Base-by-base conservation (phyloP, 805 yeast genomes). In the Candida maesae region DNA sequence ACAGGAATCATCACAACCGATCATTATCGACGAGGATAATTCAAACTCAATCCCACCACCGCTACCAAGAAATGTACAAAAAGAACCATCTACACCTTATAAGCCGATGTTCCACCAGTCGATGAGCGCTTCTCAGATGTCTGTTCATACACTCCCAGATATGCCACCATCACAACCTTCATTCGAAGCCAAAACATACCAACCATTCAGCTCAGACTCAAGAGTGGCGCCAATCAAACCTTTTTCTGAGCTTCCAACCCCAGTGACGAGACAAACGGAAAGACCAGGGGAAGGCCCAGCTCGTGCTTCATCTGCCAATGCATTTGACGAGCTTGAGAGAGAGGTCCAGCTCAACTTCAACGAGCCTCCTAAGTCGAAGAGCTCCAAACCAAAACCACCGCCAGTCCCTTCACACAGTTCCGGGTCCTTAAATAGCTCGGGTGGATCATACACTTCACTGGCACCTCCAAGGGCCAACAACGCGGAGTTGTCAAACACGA, bases 241-340 rank as follows among this genome's bases (percentile, higher is more conserved):
- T n/a, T n/a, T n/a, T n/a, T n/a, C n/a, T n/a, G 18, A 19, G 18
- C 35, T 28, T 15, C 31, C 18, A 21, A 24, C 36, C 20, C n/a
- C n/a, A n/a, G n/a, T n/a, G n/a, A n/a, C n/a, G n/a, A n/a, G n/a
- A n/a, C n/a, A n/a, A n/a, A n/a, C n/a, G n/a, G n/a, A n/a, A n/a
- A n/a, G n/a, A n/a, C n/a, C n/a, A n/a, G n/a, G n/a, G n/a, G n/a
- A n/a, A n/a, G n/a, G n/a, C n/a, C n/a, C n/a, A n/a, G n/a, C n/a
- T 18, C 42, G 46, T 1, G 28, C 38, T 12, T 42, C 46, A 4
- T 42, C 46, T 11, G 31, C 43, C 14, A 52, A 56, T 34, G 54
- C 58, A 6, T 61, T 63, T 42, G 67, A 61, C 43, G 62, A 59
- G 31, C 39, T 63, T 8, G 65, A 61, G 32, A 53, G 61, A 36